These are phyloP conservation scores for Clavulina sp. DNA, from an alignment of 768 basidiomycete species.

Conservation along the genomic window DNA sequence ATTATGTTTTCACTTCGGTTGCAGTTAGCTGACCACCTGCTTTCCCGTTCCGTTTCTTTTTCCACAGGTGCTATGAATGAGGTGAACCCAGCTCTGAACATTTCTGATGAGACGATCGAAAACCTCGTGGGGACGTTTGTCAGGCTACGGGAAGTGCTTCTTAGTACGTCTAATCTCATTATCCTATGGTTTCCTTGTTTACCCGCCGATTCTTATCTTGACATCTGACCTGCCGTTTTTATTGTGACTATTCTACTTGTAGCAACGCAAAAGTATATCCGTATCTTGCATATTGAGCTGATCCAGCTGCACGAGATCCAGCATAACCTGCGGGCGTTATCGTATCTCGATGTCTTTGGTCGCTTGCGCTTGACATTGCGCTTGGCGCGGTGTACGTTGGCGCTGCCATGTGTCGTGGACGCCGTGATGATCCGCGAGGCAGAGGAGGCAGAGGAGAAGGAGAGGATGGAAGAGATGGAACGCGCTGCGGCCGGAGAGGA, in stretches of 20 bases:
- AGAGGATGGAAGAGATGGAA: no score
- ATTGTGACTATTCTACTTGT: not conserved
- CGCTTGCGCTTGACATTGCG: conserved; percentile 62
- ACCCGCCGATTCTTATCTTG: not conserved
- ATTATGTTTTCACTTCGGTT: no score
- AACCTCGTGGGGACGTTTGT: conserved; percentile 53
- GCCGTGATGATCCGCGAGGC: conserved; percentile 35
- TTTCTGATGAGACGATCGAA: conserved; percentile 66
- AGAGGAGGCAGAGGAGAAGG: conserved; percentile 1
- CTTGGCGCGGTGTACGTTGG: conserved; percentile 58
- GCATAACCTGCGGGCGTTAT: conserved; percentile 51
- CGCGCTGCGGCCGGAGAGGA: not conserved
- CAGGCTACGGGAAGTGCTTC: conserved; percentile 51
- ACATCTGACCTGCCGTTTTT: conserved; percentile 1
- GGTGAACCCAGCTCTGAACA: conserved; percentile 56
- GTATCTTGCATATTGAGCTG: conserved; percentile 54
- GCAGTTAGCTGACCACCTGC: not conserved
- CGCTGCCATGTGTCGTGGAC: conserved; percentile 58
- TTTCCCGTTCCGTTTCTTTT: not conserved
- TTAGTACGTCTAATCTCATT: conserved; percentile 32
- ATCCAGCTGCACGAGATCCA: conserved; percentile 70
- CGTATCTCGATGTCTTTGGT: conserved; percentile 60
- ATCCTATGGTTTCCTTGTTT: not conserved
- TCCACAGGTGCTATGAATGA: conserved; percentile 43
- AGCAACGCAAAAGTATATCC: conserved; percentile 47